Conservation (phyloP, 148 eudicot species). For the Polygonum aviculare region DNA sequence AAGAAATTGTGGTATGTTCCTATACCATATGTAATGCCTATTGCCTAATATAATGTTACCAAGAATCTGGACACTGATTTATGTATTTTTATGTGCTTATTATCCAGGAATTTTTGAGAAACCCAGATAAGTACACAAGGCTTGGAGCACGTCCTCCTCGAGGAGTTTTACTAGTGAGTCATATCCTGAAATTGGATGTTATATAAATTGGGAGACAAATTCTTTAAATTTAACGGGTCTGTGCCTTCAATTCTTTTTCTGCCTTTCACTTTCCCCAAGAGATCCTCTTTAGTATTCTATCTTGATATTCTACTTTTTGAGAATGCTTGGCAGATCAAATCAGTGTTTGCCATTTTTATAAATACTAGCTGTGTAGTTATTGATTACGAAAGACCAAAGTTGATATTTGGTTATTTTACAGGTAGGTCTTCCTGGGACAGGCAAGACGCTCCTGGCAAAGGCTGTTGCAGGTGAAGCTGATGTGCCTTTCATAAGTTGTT, state of each 20-base stretch:
- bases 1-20: constrained; percentile 86
- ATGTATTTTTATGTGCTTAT: constrained; percentile 7
- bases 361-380: not conserved
- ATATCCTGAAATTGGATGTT: not conserved
- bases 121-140: constrained; percentile 70
- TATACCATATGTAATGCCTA: constrained; percentile 9
- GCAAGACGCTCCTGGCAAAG: constrained; percentile 94
- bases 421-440: constrained; percentile 99
- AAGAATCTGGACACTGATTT: not conserved
- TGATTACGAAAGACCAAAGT: not conserved
- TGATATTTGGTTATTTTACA: constrained; percentile 30
- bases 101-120: constrained; percentile 83
- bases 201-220: not conserved
- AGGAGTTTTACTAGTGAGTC: constrained; percentile 93
- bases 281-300: not conserved
- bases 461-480: constrained; percentile 99
- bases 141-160: constrained; percentile 99
- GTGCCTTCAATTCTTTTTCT: not conserved
- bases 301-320: not conserved
- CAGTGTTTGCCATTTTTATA: not conserved
- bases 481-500: constrained; percentile 91
- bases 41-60: not conserved
- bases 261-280: not conserved
- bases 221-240: not conserved
- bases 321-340: not conserved